Evolutionary conservation across 192 early-diverging fungal genomes (phyloP).

Genomic region (Coemansia reversa): DNA sequence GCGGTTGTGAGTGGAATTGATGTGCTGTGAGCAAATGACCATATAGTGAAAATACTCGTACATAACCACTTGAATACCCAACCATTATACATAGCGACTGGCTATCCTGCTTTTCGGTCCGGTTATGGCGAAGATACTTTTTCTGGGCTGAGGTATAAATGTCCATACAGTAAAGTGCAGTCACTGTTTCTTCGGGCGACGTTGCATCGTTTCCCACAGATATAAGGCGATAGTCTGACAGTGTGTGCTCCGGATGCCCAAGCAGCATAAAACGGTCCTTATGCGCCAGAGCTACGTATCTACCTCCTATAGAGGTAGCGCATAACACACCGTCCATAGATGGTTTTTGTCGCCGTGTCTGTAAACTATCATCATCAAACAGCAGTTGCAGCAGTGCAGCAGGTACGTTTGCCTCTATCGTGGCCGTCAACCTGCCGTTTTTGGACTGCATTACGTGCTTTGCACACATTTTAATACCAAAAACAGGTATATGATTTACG

Average conservation of each 20-base stretch:
- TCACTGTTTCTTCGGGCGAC: conserved; percentile 23
- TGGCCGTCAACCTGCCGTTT: conserved; percentile 15
- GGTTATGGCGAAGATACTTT: neutral
- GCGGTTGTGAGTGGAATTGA: conserved; percentile 30
- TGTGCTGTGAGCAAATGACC: conserved; percentile 44
- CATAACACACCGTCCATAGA: conserved; percentile 13
- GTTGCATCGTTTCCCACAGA: conserved; percentile 40
- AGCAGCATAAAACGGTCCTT: conserved; percentile 37
- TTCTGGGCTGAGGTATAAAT: conserved; percentile 16
- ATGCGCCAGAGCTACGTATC: conserved; percentile 28
- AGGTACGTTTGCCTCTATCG: conserved; percentile 20
- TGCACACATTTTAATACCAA: conserved; percentile 7
- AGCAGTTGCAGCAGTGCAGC: conserved; percentile 26
- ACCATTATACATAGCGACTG: conserved; percentile 37
- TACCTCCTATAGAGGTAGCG: conserved; percentile 27
- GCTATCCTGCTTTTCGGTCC: neutral
- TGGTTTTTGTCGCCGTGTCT: neutral
- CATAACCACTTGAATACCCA: conserved; percentile 43
- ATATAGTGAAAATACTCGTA: conserved; percentile 41
- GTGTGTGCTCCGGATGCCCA: conserved; percentile 9
- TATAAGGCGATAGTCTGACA: conserved; percentile 22
- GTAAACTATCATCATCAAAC: conserved; percentile 20
- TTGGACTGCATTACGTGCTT: conserved; percentile 19
- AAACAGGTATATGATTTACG: neutral
- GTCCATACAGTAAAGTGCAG: conserved; percentile 37